phyloP scores from a whole-genome alignment of 2,329 filamentous ascomycete genomes.

The Leptographium wingfieldii region DNA sequence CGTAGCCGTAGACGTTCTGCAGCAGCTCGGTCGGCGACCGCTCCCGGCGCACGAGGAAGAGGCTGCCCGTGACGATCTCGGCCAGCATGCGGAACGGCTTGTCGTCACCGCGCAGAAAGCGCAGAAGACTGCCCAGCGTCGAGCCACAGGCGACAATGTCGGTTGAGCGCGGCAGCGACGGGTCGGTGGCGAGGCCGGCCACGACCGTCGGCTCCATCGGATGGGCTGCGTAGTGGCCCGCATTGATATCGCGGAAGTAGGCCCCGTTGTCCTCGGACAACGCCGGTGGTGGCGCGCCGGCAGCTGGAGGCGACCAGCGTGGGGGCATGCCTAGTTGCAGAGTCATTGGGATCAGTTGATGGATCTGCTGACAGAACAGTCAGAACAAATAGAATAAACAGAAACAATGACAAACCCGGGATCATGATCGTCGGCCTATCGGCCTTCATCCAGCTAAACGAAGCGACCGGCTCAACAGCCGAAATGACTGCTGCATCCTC shows the following conservation, averaged over 20 bases:
- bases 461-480: conserved; percentile 17
- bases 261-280: conserved; percentile 32
- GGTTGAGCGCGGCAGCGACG: conserved; percentile 23
- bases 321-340: conserved; percentile 31
- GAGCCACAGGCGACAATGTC: conserved; percentile 49
- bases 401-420: conserved; percentile 16
- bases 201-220: conserved; percentile 37
- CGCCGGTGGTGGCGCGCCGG: conserved; percentile 12
- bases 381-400: too few species aligned
- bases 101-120: conserved; percentile 34
- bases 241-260: conserved; percentile 43
- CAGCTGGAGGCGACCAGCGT: conserved; percentile 31
- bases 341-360: too few species aligned
- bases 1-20: conserved; percentile 42
- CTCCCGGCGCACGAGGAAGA: conserved; percentile 52
- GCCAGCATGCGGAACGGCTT: conserved; percentile 45
- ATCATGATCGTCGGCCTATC: conserved; percentile 17
- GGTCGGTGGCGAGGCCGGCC: conserved; percentile 23
- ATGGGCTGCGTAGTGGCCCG: conserved; percentile 33
- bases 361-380: too few species aligned
- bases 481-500: conserved; percentile 13
- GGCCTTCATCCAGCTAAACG: conserved; percentile 25
- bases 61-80: conserved; percentile 39
- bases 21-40: conserved; percentile 46
- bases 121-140: conserved; percentile 47